Evolutionary conservation across 2,329 filamentous ascomycete genomes (phyloP).

Genomic region (Dactylella cylindrospora): DNA sequence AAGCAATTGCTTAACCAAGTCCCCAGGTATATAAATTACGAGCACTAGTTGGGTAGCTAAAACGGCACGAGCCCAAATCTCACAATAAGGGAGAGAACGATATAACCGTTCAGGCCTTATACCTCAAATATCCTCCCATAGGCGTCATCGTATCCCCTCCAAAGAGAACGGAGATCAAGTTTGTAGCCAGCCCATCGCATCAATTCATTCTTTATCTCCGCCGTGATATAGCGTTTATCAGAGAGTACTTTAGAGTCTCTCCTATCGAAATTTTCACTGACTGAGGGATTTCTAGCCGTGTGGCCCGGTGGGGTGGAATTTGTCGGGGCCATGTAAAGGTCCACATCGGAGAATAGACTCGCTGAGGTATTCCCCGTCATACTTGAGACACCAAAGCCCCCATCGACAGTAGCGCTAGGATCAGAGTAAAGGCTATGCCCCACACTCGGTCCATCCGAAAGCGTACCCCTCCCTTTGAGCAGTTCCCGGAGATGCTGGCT

Average conservation of each 20-base stretch:
- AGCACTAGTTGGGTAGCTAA: no score
- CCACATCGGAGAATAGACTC: not conserved
- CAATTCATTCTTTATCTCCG: constrained; percentile 19
- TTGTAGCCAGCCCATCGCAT: constrained; percentile 23
- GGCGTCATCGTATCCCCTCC: constrained; percentile 9
- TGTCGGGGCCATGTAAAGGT: not conserved
- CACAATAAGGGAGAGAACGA: no score
- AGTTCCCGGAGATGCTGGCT: not conserved
- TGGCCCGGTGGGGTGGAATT: not conserved
- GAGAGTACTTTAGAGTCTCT: not conserved
- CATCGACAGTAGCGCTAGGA: no score
- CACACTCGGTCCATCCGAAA: constrained; percentile 1
- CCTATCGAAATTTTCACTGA: not conserved
- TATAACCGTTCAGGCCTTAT: no score
- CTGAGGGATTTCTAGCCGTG: not conserved
- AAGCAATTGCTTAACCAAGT: no score
- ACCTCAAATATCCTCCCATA: constrained; percentile 31
- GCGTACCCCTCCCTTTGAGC: not conserved
- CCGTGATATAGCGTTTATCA: not conserved
- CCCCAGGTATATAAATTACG: no score
- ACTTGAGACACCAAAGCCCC: not conserved
- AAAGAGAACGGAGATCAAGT: constrained; percentile 17
- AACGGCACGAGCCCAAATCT: no score
- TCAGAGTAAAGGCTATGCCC: not conserved
- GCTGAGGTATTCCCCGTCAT: not conserved